These are phyloP conservation scores for Schwanniomyces yamadae DNA, from an alignment of 805 yeast genomes.

Conservation along the genomic window DNA sequence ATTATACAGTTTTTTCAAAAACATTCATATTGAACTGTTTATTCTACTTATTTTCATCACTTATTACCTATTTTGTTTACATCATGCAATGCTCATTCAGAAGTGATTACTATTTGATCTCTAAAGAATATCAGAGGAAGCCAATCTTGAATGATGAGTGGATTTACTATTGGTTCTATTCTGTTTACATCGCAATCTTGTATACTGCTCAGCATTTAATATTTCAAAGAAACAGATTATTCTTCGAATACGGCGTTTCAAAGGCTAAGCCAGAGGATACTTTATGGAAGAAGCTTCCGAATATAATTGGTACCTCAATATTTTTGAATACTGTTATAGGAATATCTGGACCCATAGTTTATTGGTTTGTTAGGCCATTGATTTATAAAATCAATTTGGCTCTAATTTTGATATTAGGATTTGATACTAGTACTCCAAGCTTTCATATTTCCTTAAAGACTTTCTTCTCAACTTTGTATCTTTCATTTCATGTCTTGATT, in stretches of 20 bases:
- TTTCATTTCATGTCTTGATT: conserved; percentile 35
- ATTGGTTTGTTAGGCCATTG: conserved; percentile 38
- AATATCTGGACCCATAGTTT: conserved; percentile 37
- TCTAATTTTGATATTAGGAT: conserved; percentile 27
- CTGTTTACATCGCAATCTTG: conserved; percentile 36
- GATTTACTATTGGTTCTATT: conserved; percentile 51
- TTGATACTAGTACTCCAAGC: conserved; percentile 44
- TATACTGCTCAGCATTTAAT: conserved; percentile 53
- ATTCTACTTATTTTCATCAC: conserved; percentile 23
- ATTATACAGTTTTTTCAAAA: conserved; percentile 18
- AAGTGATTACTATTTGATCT: conserved; percentile 28
- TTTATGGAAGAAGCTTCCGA: conserved; percentile 24
- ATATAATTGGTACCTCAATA: conserved; percentile 38
- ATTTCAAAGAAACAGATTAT: conserved; percentile 55
- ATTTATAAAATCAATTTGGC: conserved; percentile 39
- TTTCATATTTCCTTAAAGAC: conserved; percentile 30
- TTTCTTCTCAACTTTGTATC: conserved; percentile 26
- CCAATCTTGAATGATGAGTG: conserved; percentile 43
- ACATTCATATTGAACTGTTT: conserved; percentile 15
- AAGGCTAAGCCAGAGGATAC: conserved; percentile 39
- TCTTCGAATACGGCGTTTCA: conserved; percentile 43
- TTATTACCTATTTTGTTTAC: conserved; percentile 22
- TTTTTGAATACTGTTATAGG: conserved; percentile 28
- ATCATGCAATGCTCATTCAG: conserved; percentile 27
- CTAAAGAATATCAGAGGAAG: conserved; percentile 38